Base-by-base conservation (phyloP, 176 grass and related monocot species). In the Aegilops tauschii region DNA sequence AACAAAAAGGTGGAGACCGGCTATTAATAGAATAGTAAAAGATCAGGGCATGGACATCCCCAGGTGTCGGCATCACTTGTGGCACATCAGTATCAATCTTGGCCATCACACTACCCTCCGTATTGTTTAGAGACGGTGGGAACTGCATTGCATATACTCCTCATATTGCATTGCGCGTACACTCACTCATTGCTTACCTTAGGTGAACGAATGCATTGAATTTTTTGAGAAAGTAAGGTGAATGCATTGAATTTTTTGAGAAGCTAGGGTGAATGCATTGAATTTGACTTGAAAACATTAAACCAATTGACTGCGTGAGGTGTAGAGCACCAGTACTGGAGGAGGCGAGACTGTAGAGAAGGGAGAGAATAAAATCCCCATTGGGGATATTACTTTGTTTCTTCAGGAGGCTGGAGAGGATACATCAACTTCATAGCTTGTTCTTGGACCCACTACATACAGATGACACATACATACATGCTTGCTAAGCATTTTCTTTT, bases 41-140 rank as follows among this genome's bases (percentile, higher is more conserved):
- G 85, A 88, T 88, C 42, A 83, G 90, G 88, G 86, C 91, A 92
- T 86, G 87, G 71, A 96, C 91, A 93, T 92, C 87, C 91, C 87
- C 82, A 88, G 87, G 86, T 90, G 91, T 92, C 91, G 84, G 80
- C 72, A 76, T 88, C 80, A 34, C 81, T 79, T 85, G 70, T 73
- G 69, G 73, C 88, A 87, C 79, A 82, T 89, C 45, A 69, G 69
- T 72, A 29, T 74, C 40, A 6, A 72, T 72, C 81, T 73, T 82
- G 4, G 65, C 27, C 61, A 18, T 61, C 25, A 44, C 83, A 52
- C 34, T 69, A 13, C 75, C 36, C 50, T 64, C 4, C 42, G 1
- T 61, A 20, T 29, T 83, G 75, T 32, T 83, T 83, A 76, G 32
- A 56, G 40, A 64, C n/a, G 65, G 52, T 64, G 73, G 72, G 65